Conservation (phyloP, 441 rosid species). For the Iberis amara region DNA sequence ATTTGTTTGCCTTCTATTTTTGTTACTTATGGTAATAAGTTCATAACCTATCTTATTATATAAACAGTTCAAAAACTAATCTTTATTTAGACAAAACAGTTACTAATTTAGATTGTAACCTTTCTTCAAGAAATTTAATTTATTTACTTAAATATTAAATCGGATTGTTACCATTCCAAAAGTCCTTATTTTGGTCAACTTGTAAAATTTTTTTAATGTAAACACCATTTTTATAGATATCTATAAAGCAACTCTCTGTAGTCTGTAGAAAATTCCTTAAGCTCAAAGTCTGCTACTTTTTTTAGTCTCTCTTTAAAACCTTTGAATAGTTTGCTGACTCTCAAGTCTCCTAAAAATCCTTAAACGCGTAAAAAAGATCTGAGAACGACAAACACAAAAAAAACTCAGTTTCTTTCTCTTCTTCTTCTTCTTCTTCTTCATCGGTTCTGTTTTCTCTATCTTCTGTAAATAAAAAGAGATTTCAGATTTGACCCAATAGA, state of each 20-base stretch:
- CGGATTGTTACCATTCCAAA: no score
- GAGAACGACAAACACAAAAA: neutral
- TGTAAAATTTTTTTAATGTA: neutral
- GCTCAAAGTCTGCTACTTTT: slow-evolving; percentile 26
- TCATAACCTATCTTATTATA: neutral
- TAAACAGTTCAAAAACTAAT: neutral
- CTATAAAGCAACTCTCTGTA: slow-evolving; percentile 21
- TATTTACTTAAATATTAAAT: no score
- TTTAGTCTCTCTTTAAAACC: slow-evolving; percentile 13
- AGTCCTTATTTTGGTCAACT: neutral
- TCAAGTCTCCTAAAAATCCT: slow-evolving; percentile 20
- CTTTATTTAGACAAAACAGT: neutral
- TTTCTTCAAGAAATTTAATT: no score
- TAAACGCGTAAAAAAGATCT: slow-evolving; percentile 20
- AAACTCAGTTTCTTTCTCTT: slow-evolving; percentile 18
- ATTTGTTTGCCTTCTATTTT: slow-evolving; percentile 21
- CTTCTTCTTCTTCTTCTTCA: slow-evolving; percentile 9
- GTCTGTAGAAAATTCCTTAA: slow-evolving; percentile 20
- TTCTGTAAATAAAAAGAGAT: neutral
- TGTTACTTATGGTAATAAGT: neutral
- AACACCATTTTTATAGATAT: slow-evolving; percentile 18
- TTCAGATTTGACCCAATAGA: slow-evolving; percentile 14
- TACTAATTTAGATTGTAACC: no score
- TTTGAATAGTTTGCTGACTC: slow-evolving; percentile 32
- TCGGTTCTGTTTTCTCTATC: slow-evolving; percentile 24